Evolutionary conservation across 805 yeast species (phyloP).

Genomic region (Clavispora vitiphila): DNA sequence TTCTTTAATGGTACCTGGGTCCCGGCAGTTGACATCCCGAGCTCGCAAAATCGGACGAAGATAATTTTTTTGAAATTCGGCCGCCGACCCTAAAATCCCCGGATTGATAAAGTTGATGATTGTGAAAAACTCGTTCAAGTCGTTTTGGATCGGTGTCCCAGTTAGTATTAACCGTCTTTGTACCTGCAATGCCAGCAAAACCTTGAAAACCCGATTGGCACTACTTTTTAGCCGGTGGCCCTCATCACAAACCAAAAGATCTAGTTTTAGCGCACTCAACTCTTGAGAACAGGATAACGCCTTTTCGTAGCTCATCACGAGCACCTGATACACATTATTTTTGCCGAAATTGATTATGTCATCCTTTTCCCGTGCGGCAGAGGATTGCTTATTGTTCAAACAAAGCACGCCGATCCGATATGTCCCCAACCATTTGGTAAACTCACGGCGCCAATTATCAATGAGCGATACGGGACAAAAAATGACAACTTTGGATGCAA

Average conservation of each 20-base stretch:
- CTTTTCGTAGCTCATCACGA: conserved; percentile 87
- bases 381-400: conserved; percentile 41
- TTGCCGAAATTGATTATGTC: conserved; percentile 58
- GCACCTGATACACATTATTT: conserved; percentile 71
- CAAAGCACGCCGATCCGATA: conserved; percentile 64
- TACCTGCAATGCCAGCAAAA: conserved; percentile 51
- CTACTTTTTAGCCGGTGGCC: conserved; percentile 86
- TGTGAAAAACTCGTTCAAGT: conserved; percentile 74
- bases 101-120: conserved; percentile 83
- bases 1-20: conserved; percentile 39
- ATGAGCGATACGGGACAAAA: conserved; percentile 91
- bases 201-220: conserved; percentile 64
- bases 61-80: conserved; percentile 53
- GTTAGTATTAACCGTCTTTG: conserved; percentile 61
- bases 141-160: conserved; percentile 95
- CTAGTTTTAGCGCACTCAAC: conserved; percentile 45
- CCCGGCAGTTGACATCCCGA: conserved; percentile 56
- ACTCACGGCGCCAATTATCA: conserved; percentile 83
- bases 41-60: conserved; percentile 69
- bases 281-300: conserved; percentile 51
- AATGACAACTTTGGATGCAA: conserved; percentile 58
- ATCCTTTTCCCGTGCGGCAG: conserved; percentile 49
- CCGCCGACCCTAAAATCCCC: conserved; percentile 63
- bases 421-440: conserved; percentile 78
- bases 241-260: conserved; percentile 85